Conservation (phyloP, 2,329 filamentous ascomycete genomes). For the Alternaria sp. region DNA sequence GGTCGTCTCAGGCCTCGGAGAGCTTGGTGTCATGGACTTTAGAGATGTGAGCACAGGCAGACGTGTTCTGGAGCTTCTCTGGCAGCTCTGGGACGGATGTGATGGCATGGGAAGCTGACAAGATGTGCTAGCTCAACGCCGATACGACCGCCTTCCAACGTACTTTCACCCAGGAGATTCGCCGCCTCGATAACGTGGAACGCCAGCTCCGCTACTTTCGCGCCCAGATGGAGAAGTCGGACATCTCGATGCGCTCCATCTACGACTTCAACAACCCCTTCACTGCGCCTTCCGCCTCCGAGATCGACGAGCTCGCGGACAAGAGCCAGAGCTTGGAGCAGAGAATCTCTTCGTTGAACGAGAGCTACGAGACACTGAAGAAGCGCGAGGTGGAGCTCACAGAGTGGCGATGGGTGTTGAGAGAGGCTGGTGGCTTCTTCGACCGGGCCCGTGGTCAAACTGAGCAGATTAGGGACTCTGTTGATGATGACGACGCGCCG, state of each 20-base stretch:
- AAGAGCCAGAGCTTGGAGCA: slow-evolving; percentile 92
- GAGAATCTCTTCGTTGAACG: slow-evolving; percentile 87
- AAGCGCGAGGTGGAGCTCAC: slow-evolving; percentile 96
- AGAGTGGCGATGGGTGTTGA: slow-evolving; percentile 97
- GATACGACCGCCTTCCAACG: slow-evolving; percentile 94
- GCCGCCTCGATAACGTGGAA: slow-evolving; percentile 96
- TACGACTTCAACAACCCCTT: slow-evolving; percentile 89
- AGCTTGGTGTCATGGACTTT: slow-evolving; percentile 96
- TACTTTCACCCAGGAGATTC: slow-evolving; percentile 97
- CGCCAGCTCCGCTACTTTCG: slow-evolving; percentile 97
- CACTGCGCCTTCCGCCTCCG: slow-evolving; percentile 85
- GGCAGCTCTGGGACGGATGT: slow-evolving; percentile 21
- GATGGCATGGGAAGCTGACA: slow-evolving; percentile 30
- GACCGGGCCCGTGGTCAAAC: slow-evolving; percentile 95
- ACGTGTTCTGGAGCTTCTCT: slow-evolving; percentile 19
- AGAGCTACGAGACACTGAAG: slow-evolving; percentile 98
- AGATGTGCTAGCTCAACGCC: slow-evolving; percentile 75
- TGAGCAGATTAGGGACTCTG: slow-evolving; percentile 91
- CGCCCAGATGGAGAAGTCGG: slow-evolving; percentile 91
- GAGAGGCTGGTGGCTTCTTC: slow-evolving; percentile 96
- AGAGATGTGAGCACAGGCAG: slow-evolving; percentile 74
- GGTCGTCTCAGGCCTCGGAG: slow-evolving; percentile 93
- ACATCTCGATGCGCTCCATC: slow-evolving; percentile 84
- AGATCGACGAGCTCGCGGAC: slow-evolving; percentile 95
- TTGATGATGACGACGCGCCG: slow-evolving; percentile 84